Evolutionary conservation across 495 filamentous ascomycete genomes (phyloP), one percentile per base, ranked within the genome.

Genomic region (Podospora pseudocomata): DNA sequence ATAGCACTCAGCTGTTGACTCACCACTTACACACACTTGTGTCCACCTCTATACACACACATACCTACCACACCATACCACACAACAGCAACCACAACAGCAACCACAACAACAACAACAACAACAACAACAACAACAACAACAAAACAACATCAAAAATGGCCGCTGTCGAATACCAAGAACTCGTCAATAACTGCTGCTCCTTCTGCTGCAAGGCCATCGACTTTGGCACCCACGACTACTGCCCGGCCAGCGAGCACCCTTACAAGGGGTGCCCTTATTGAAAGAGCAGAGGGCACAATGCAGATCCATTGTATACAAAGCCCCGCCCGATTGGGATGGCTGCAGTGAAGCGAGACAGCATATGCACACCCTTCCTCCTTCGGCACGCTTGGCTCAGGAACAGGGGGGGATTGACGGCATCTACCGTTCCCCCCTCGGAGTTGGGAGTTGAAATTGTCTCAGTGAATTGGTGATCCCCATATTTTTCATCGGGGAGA

Each of bases 171-270:
- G 82, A 82, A 69, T 71, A 67, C 70, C 73, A 81, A 68, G 75
- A 79, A 69, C 81, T 81, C 65, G 82, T 84, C 77, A 75, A 83
- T 76, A 67, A 81, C 63, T 84, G 82, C 79, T 84, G 82, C 82
- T 81, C 81, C 27, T 84, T 81, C 68, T 84, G 82, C 79, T 84
- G 82, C 80, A 83, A 81, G 75, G 82, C 82, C 55, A 74, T 81
- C 65, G 82, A 84, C 75, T 84, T 82, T 49, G 82, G 82, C 70
- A 84, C 82, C 54, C 82, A 84, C 71, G 82, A 84, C 71, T 84
- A 82, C 74, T 84, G 82, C 79, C 80, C 80, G 20, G 71, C 65
- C 56, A 75, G 75, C 72, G 69, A 73, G 44, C 74, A 81, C 66
- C 30, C 30, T 32, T 84, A 81, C 74, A 80, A 79, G 27, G 70